Percentiles rank a stretch among this genome's conserved stretches.
Conservation (phyloP, 163 green algal genomes). For the Smithsoniella earleae region DNA sequence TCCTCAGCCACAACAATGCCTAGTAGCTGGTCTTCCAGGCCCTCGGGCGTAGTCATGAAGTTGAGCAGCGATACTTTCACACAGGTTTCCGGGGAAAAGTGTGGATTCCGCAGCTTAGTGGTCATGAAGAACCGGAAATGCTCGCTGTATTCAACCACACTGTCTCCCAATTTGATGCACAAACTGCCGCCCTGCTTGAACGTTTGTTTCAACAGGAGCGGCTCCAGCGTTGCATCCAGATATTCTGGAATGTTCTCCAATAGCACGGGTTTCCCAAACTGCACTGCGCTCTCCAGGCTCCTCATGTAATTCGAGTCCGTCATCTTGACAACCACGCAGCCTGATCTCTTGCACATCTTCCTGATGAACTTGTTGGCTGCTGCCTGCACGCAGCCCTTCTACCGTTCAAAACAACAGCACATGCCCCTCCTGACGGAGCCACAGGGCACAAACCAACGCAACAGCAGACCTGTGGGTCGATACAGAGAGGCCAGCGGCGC, state of each 20-base stretch:
- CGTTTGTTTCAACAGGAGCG: conserved; percentile 46
- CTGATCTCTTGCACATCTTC: conserved; percentile 34
- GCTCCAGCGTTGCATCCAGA: conserved; percentile 41
- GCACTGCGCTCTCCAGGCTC: conserved; percentile 41
- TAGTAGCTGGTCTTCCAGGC: conserved; percentile 52
- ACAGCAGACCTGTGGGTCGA: conserved; percentile 42
- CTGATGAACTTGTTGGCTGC: conserved; percentile 52
- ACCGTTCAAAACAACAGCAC: too few relatives aligned
- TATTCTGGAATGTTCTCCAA: conserved; percentile 43
- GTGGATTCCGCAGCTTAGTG: conserved; percentile 49
- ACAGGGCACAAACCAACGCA: neutral
- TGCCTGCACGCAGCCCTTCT: conserved; percentile 39
- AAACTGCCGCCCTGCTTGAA: conserved; percentile 47
- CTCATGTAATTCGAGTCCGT: conserved; percentile 48
- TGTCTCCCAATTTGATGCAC: conserved; percentile 49
- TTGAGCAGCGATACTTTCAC: conserved; percentile 46
- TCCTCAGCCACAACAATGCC: conserved; percentile 50
- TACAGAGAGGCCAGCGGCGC: conserved; percentile 44
- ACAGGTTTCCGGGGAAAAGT: conserved; percentile 46
- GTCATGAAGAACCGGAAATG: conserved; percentile 51
- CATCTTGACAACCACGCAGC: conserved; percentile 25
- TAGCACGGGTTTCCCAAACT: conserved; percentile 47
- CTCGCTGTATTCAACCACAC: conserved; percentile 40
- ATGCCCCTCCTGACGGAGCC: neutral
- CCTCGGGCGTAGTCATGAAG: conserved; percentile 53